Conservation (phyloP, 106 monocot genomes). For the Cymbidium sinense region DNA sequence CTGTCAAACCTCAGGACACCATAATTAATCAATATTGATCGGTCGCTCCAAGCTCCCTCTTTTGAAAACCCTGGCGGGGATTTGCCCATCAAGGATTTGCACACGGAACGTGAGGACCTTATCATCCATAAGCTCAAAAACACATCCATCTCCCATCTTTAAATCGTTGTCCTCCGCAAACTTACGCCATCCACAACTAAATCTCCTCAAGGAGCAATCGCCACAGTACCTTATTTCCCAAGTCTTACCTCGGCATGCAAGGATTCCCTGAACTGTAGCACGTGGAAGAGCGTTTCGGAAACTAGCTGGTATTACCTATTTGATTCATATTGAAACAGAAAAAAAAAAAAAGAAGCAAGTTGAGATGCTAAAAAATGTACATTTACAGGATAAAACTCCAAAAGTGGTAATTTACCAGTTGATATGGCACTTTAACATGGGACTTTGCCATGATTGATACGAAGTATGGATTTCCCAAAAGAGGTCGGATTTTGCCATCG, state of each 20-base stretch:
- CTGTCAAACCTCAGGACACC: too few species aligned
- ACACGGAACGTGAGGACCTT: slow-evolving; percentile 31
- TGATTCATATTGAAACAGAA: neutral
- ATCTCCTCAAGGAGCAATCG: slow-evolving; percentile 11
- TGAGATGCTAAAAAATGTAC: neutral
- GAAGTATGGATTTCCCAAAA: slow-evolving; percentile 52
- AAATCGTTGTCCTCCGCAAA: slow-evolving; percentile 41
- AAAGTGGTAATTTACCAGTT: slow-evolving; percentile 26
- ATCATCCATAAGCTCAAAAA: slow-evolving; percentile 44
- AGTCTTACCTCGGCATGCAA: slow-evolving; percentile 13
- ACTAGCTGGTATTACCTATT: slow-evolving; percentile 27
- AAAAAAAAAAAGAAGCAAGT: neutral
- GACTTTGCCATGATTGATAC: slow-evolving; percentile 28
- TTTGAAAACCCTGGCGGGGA: slow-evolving; percentile 9
- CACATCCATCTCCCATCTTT: slow-evolving; percentile 42
- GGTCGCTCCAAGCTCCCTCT: slow-evolving; percentile 8
- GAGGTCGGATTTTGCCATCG: slow-evolving; percentile 13
- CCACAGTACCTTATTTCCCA: slow-evolving; percentile 45
- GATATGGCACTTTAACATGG: slow-evolving; percentile 24
- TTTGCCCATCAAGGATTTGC: slow-evolving; percentile 32
- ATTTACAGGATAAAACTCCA: neutral
- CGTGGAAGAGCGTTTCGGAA: slow-evolving; percentile 28
- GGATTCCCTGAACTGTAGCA: slow-evolving; percentile 1
- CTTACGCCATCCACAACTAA: slow-evolving; percentile 25
- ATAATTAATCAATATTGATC: slow-evolving; percentile 12